A percentile compares a stretch with the other conserved stretches of the same genome.
These are phyloP conservation scores for Odontarrhena argentea DNA, from an alignment of 345 rosid species.

Conservation along the genomic window DNA sequence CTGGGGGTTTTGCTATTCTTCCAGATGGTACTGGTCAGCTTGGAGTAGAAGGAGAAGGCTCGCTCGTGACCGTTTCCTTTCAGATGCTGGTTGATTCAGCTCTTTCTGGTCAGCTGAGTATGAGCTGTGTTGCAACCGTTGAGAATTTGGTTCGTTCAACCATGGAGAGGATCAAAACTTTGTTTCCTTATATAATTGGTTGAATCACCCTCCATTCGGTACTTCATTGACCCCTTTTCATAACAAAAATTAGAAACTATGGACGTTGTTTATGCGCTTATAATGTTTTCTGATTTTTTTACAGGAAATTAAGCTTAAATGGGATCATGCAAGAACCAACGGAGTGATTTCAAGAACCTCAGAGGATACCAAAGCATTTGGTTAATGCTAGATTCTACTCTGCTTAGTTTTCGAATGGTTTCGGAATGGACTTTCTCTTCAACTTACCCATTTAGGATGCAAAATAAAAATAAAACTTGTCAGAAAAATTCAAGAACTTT, in stretches of 20 bases:
- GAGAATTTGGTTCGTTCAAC: slow-evolving; percentile 76
- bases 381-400: too few species aligned
- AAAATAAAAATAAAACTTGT: not conserved
- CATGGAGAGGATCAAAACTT: slow-evolving; percentile 64
- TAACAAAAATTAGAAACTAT: not conserved
- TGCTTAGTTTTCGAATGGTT: slow-evolving; percentile 26
- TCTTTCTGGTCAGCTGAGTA: slow-evolving; percentile 60
- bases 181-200: slow-evolving; percentile 48
- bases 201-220: slow-evolving; percentile 32
- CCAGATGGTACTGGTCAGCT: slow-evolving; percentile 46
- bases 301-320: slow-evolving; percentile 39
- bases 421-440: too few species aligned
- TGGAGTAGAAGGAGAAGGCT: slow-evolving; percentile 46
- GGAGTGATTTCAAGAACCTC: slow-evolving; percentile 63
- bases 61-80: slow-evolving; percentile 74
- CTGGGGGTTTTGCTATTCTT: slow-evolving; percentile 64
- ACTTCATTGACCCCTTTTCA: slow-evolving; percentile 9
- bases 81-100: slow-evolving; percentile 74
- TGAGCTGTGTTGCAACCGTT: slow-evolving; percentile 79
- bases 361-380: slow-evolving; percentile 38
- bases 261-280: slow-evolving; percentile 1
- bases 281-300: not conserved
- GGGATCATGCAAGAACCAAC: slow-evolving; percentile 29
- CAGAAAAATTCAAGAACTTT: not conserved
- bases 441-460: not conserved